These are phyloP conservation scores for Venturia pyrina DNA, from an alignment of 2,329 filamentous ascomycete genomes.

Conservation along the genomic window DNA sequence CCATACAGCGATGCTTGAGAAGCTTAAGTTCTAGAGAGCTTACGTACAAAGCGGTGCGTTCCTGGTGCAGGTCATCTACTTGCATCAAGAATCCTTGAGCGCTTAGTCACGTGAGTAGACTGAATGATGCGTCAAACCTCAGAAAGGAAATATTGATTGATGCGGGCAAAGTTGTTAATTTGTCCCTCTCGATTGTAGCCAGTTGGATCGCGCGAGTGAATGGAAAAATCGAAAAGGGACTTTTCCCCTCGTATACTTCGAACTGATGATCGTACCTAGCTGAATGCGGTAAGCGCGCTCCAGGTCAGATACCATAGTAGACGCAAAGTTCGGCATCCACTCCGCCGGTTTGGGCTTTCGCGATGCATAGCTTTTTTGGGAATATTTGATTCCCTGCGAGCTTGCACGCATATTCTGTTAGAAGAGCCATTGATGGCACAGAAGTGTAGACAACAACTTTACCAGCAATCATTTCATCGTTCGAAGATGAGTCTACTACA, in stretches of 20 bases:
- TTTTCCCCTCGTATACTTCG: not conserved
- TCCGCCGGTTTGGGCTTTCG: no score
- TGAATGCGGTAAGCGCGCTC: not conserved
- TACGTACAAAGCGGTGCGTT: not conserved
- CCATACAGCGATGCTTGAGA: not conserved
- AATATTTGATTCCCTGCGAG: no score
- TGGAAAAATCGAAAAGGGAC: not conserved
- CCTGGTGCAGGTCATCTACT: not conserved
- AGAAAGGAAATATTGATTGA: not conserved
- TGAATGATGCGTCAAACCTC: not conserved
- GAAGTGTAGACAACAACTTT: no score
- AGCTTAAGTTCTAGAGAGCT: not conserved
- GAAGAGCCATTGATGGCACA: no score
- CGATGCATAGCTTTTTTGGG: no score
- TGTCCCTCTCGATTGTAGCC: not conserved
- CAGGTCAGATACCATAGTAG: not conserved
- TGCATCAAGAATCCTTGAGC: not conserved
- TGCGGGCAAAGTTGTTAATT: not conserved
- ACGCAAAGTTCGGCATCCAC: no score
- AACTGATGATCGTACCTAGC: not conserved
- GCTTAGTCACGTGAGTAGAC: not conserved
- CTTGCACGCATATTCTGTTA: no score
- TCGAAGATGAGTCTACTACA: no score
- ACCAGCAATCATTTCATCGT: no score
- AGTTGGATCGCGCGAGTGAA: not conserved